Evolutionary conservation across 2,329 filamentous ascomycete species (phyloP).

Genomic region (Helminthosporium solani): DNA sequence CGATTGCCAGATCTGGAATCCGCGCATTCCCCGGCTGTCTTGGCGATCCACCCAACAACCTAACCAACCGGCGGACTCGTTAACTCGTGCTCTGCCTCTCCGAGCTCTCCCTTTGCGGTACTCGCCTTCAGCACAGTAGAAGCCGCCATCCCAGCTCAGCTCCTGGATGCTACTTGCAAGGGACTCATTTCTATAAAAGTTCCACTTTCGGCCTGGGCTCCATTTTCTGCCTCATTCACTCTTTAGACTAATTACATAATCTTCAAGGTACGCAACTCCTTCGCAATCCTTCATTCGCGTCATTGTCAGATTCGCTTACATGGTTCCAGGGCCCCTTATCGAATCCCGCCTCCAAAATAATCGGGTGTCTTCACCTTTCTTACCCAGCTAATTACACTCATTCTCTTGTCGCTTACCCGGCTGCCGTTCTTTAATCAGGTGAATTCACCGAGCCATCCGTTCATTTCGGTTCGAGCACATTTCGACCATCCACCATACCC

Average conservation of each 20-base stretch:
- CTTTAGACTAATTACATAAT: slow-evolving; percentile 51
- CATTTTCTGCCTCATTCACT: slow-evolving; percentile 36
- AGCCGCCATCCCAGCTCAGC: slow-evolving; percentile 40
- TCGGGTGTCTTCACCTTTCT: slow-evolving; percentile 27
- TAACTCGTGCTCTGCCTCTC: slow-evolving; percentile 54
- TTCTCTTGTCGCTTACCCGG: slow-evolving; percentile 49
- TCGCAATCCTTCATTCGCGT: background rate
- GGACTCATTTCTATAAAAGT: slow-evolving; percentile 36
- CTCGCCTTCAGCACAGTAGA: slow-evolving; percentile 36
- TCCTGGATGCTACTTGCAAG: slow-evolving; percentile 49
- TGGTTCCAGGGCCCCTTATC: slow-evolving; percentile 38
- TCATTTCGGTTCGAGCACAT: slow-evolving; percentile 39
- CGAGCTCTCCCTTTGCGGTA: slow-evolving; percentile 36
- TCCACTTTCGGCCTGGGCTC: slow-evolving; percentile 29
- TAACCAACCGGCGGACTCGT: slow-evolving; percentile 51
- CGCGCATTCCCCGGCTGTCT: slow-evolving; percentile 48
- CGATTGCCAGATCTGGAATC: slow-evolving; percentile 42
- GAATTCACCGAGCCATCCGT: slow-evolving; percentile 41
- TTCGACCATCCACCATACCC: slow-evolving; percentile 24
- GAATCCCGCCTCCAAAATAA: slow-evolving; percentile 39
- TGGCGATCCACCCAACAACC: slow-evolving; percentile 39
- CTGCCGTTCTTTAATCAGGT: slow-evolving; percentile 53
- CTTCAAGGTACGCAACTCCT: slow-evolving; percentile 46
- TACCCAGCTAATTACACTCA: slow-evolving; percentile 61
- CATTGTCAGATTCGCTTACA: slow-evolving; percentile 17